Evolutionary conservation across 805 yeast genomes (phyloP), one percentile per base, ranked within the genome.

Genomic region (Wickerhamomyces kurtzmanii): DNA sequence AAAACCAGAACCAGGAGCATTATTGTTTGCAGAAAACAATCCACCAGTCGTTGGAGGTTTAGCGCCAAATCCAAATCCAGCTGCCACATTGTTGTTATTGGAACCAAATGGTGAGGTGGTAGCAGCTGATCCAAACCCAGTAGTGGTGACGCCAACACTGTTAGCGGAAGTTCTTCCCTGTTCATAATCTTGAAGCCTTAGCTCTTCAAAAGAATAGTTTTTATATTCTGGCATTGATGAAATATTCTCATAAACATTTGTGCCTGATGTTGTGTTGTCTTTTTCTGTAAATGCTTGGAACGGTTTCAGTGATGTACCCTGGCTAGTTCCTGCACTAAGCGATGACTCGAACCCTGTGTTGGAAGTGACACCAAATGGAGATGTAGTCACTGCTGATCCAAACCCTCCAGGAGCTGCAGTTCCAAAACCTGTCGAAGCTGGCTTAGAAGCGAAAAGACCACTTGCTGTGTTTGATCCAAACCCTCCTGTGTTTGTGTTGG

Each of bases 191-290:
- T 80, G 89, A 41, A 69, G 60, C 48, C 99, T 71, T 53, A 91
- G 68, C 50, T 91, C 98, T 52, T 86, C 96, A 45, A 76, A 70
- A 0, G 95, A 82, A 43, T 54, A 82, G 41, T 75, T 75, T 42
- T 68, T 68, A 49, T 89, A 91, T 52, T 85, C 94, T 5, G 94
- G 94, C 96, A 91, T 87, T 24, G 83, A 70, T 8, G 82, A 62
- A 36, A 91, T 79, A 41, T 74, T 74, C 53, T 89, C 84, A 55
- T 63, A 87, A 27, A 64, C 55, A 31, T 73, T 75, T 13, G 63
- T 59, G 6, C 70, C 68, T 18, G 73, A 68, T 9, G 75, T 60
- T 4, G 63, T 51, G 20, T 55, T 49, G 45, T 87, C 96, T 43
- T 79, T 81, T 50, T 89, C 96, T 20, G 65, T 62, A 38, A 54